phyloP scores from a whole-genome alignment of 495 filamentous ascomycete species.

The Pyrenula aspistea region DNA sequence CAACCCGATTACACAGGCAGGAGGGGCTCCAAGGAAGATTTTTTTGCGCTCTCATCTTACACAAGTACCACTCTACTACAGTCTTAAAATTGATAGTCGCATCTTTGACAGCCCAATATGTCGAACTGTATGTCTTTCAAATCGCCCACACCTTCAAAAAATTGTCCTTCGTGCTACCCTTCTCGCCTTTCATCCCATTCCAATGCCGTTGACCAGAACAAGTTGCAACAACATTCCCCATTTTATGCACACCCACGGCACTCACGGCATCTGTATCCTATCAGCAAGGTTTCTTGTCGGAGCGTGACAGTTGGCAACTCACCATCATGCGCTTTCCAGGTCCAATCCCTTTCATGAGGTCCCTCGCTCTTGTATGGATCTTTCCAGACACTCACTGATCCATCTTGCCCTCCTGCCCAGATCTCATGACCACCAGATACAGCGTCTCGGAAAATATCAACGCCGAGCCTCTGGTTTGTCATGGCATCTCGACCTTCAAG shows the following conservation, averaged over 20 bases:
- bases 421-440: slow-evolving; percentile 48
- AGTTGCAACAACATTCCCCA: slow-evolving; percentile 59
- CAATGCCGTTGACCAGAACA: slow-evolving; percentile 52
- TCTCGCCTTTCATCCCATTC: slow-evolving; percentile 1
- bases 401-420: slow-evolving; percentile 79
- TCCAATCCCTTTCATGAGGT: slow-evolving; percentile 38
- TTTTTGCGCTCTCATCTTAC: no score
- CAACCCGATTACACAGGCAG: no score
- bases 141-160: slow-evolving; percentile 55
- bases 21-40: no score
- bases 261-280: slow-evolving; percentile 39
- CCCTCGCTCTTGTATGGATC: slow-evolving; percentile 44
- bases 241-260: slow-evolving; percentile 52
- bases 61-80: no score
- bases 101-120: no score
- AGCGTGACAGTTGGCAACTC: neutral
- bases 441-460: slow-evolving; percentile 6
- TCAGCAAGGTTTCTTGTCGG: slow-evolving; percentile 7
- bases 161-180: slow-evolving; percentile 31
- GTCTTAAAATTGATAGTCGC: no score
- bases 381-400: slow-evolving; percentile 64
- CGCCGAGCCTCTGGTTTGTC: slow-evolving; percentile 62
- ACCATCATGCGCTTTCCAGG: slow-evolving; percentile 47
- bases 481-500: slow-evolving; percentile 56
- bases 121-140: no score